phyloP scores from a whole-genome alignment of 2,329 filamentous ascomycete genomes.

The Aspergillus novoparasiticus region DNA sequence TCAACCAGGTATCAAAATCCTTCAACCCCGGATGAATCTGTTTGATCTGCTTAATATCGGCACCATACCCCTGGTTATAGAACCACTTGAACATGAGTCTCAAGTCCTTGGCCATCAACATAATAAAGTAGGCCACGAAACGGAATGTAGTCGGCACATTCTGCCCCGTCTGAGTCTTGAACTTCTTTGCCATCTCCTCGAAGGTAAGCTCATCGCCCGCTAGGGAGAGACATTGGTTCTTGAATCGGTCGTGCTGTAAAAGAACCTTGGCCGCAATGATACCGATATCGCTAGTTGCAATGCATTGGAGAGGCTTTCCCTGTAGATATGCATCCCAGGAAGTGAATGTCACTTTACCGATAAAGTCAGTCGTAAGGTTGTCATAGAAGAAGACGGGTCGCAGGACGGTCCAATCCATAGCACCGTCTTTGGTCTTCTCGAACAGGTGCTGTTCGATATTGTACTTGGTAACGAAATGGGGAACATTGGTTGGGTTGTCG shows the following conservation, averaged over 20 bases:
- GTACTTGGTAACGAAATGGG: constrained; percentile 66
- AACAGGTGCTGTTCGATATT: constrained; percentile 64
- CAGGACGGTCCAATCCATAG: constrained; percentile 64
- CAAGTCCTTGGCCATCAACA: constrained; percentile 49
- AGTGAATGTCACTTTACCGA: constrained; percentile 53
- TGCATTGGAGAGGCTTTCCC: constrained; percentile 47
- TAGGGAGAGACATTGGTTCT: constrained; percentile 38
- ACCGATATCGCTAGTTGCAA: constrained; percentile 55
- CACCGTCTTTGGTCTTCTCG: constrained; percentile 38
- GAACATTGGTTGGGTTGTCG: constrained; percentile 57
- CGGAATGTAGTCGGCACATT: constrained; percentile 46
- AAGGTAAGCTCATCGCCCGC: constrained; percentile 57
- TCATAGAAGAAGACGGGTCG: constrained; percentile 67
- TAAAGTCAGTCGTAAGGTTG: constrained; percentile 51
- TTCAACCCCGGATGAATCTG: constrained; percentile 49
- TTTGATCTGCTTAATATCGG: constrained; percentile 48
- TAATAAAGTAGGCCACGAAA: constrained; percentile 43
- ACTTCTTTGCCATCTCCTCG: constrained; percentile 48
- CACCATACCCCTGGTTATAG: constrained; percentile 49
- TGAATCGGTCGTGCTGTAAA: constrained; percentile 47
- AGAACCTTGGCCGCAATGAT: constrained; percentile 55
- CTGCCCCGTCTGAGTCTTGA: constrained; percentile 50
- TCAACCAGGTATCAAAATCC: constrained; percentile 53
- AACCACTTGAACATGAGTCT: constrained; percentile 57
- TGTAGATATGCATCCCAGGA: constrained; percentile 43